Conservation (phyloP, 768 basidiomycete genomes). For the Flagelloscypha sp. region DNA sequence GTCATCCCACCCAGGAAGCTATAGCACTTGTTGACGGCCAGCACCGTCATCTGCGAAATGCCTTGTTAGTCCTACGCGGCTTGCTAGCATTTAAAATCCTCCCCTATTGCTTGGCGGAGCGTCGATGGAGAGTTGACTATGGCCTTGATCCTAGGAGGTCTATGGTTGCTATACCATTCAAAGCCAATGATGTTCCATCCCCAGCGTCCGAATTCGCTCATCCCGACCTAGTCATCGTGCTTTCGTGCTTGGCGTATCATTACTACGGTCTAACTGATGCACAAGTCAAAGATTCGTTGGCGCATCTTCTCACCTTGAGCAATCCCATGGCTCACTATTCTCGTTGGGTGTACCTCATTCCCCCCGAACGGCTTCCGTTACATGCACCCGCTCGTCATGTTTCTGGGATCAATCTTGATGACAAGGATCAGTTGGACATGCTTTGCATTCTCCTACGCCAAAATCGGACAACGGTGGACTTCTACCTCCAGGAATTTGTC, state of each 20-base stretch:
- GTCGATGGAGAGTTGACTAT: slow-evolving; percentile 45
- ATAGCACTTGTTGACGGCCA: slow-evolving; percentile 9
- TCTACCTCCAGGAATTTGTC: slow-evolving; percentile 37
- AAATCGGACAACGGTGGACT: slow-evolving; percentile 34
- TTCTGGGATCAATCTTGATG: slow-evolving; percentile 35
- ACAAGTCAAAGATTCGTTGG: slow-evolving; percentile 30
- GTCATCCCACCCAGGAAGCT: slow-evolving; percentile 2
- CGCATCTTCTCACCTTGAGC: slow-evolving; percentile 29
- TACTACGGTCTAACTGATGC: slow-evolving; percentile 33
- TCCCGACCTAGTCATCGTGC: slow-evolving; percentile 36
- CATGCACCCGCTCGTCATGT: slow-evolving; percentile 19
- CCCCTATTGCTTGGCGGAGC: slow-evolving; percentile 24
- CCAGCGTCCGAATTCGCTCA: slow-evolving; percentile 43
- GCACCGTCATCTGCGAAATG: slow-evolving; percentile 21
- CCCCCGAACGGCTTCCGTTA: slow-evolving; percentile 19
- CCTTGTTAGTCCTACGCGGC: slow-evolving; percentile 36
- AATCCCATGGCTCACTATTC: slow-evolving; percentile 35
- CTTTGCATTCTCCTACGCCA: slow-evolving; percentile 27
- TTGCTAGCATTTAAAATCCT: slow-evolving; percentile 35
- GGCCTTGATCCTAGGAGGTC: slow-evolving; percentile 35
- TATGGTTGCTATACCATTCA: slow-evolving; percentile 43
- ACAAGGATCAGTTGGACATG: slow-evolving; percentile 21
- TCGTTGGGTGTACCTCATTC: slow-evolving; percentile 23
- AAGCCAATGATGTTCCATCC: slow-evolving; percentile 44
- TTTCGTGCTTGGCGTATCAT: slow-evolving; percentile 44